Evolutionary conservation across 176 grass and related monocot genomes (phyloP).

Genomic region (Bothriochloa decipiens): DNA sequence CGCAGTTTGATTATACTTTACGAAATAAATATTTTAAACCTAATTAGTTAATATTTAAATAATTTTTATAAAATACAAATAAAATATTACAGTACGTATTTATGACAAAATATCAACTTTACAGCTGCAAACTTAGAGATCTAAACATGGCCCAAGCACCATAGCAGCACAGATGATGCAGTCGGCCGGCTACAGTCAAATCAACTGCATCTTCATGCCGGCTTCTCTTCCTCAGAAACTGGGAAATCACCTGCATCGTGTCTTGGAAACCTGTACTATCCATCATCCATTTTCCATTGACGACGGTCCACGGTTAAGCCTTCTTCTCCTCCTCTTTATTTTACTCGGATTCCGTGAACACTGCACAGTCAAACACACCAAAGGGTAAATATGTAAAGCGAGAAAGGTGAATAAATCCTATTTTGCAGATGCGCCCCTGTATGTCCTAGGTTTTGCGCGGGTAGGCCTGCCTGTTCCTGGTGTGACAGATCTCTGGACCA

Average conservation of each 20-base stretch:
- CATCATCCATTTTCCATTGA: background rate
- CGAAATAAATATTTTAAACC: too few species aligned
- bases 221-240: background rate
- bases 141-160: too few species aligned
- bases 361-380: background rate
- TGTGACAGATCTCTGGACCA: conserved; percentile 23
- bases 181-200: background rate
- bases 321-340: too few species aligned
- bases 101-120: too few species aligned
- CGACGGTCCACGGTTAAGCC: background rate
- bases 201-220: background rate
- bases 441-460: background rate
- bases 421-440: conserved; percentile 5
- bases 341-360: background rate
- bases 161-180: background rate
- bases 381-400: too few species aligned
- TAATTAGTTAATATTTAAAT: too few species aligned
- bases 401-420: background rate
- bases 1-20: too few species aligned
- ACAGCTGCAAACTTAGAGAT: too few species aligned
- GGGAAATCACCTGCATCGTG: too few species aligned
- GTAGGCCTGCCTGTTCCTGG: background rate
- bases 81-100: too few species aligned
- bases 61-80: too few species aligned
- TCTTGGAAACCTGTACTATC: too few species aligned